Base-by-base conservation (phyloP, 306 rosid species). In the Oemleria cerasiformis region DNA sequence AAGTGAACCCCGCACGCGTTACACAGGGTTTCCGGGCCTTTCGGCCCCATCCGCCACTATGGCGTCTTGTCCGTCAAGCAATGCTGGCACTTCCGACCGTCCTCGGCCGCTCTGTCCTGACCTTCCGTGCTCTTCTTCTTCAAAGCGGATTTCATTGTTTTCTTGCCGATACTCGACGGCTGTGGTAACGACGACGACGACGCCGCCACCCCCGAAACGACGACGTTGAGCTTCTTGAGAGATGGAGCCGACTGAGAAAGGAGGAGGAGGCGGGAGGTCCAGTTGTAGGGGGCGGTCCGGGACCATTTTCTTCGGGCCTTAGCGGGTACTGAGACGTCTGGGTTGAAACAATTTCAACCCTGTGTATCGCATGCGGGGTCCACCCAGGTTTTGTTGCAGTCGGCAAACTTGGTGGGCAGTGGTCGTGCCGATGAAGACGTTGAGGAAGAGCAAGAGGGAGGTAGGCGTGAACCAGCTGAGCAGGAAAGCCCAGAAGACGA, bases 61-160 rank as follows among this genome's bases (percentile, higher is more conserved):
- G 98, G 98, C 14, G 98, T 94, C 80, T 88, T 91, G 60, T 94
- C 97, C 0, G 99, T 91, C 0, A 90, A 91, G 56, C 99, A 94
- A 78, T 94, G 99, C 84, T 82, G 81, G 42, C 99, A 94, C 77
- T 72, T 86, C 12, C 99, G 74, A 0, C 95, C 92, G 9, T 91
- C 97, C 0, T 81, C 65, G 42, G 68, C 38, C 42, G 10, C 72
- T 1, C 50, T 40, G 0, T 70, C 76, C 3, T 16, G 16, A 10
- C 76, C 83, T 0, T 86, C 92, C 4, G 21, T 45, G 11, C 0
- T 17, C 6, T 90, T 92, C 77, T 86, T 93, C 73, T 87, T 67
- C 6, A 77, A 67, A 0, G 43, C 59, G 0, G 53, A 40, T 57
- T 83, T 90, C 0, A 73, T 44, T 0, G 85, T 41, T 40, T 88